Conservation (phyloP, 768 basidiomycete genomes). For the Kwoniella botswanensis region DNA sequence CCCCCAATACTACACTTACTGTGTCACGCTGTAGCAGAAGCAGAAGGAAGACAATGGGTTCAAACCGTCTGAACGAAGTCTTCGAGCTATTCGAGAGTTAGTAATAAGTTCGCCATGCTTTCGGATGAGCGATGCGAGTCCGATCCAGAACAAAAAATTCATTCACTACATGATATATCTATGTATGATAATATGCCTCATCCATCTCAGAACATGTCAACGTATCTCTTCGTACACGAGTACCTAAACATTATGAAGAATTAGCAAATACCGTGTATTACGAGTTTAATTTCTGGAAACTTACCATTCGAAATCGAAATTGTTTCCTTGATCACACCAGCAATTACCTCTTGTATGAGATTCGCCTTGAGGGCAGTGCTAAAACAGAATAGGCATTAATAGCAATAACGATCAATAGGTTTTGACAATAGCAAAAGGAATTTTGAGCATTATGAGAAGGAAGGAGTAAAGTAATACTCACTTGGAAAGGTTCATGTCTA, state of each 20-base stretch:
- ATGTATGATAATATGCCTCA: slow-evolving; percentile 7
- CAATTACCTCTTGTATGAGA: slow-evolving; percentile 77
- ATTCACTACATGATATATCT: background rate
- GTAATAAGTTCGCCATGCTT: no score
- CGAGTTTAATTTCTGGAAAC: slow-evolving; percentile 7
- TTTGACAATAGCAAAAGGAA: background rate
- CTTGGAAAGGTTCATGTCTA: slow-evolving; percentile 90
- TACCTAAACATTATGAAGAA: slow-evolving; percentile 63
- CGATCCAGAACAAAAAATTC: background rate
- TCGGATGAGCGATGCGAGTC: no score
- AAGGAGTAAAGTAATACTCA: slow-evolving; percentile 58
- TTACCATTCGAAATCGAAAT: slow-evolving; percentile 66
- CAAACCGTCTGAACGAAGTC: no score
- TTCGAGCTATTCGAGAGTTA: no score
- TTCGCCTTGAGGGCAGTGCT: slow-evolving; percentile 59
- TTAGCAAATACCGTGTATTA: no score
- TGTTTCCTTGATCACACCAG: slow-evolving; percentile 76
- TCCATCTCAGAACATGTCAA: slow-evolving; percentile 56
- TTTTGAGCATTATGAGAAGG: no score
- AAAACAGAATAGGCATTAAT: background rate
- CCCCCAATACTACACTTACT: no score
- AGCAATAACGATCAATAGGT: background rate
- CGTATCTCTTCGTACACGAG: slow-evolving; percentile 81
- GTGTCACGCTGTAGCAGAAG: no score
- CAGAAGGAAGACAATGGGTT: no score